These are phyloP conservation scores for Umbelopsis vinacea DNA, from an alignment of 192 early-diverging fungal species.

Conservation along the genomic window DNA sequence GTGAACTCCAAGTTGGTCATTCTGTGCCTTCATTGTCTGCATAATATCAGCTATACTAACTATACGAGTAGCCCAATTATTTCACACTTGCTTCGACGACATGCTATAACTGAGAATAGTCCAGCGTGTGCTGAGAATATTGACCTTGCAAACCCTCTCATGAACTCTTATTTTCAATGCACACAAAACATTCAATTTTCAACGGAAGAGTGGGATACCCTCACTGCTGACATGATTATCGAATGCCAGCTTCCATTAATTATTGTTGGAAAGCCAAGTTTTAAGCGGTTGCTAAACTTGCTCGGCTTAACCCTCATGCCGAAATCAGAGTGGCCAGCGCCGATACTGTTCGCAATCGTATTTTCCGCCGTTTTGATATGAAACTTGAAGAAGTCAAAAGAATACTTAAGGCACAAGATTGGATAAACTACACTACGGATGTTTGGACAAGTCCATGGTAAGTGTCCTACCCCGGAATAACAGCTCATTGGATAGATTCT, in stretches of 20 bases:
- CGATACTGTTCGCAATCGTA: not conserved
- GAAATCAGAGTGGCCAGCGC: no score
- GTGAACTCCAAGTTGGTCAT: not conserved
- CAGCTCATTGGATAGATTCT: slow-evolving; percentile 1
- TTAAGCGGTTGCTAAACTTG: not conserved
- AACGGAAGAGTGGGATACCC: not conserved
- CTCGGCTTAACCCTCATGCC: no score
- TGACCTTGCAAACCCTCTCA: not conserved
- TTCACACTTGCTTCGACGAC: not conserved
- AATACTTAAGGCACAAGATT: not conserved
- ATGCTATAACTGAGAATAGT: not conserved
- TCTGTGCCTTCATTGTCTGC: not conserved
- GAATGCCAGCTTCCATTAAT: not conserved
- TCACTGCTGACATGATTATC: not conserved
- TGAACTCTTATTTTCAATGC: not conserved
- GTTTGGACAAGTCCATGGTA: not conserved
- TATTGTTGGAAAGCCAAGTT: not conserved
- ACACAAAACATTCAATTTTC: not conserved
- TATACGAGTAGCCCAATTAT: not conserved
- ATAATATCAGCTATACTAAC: not conserved
- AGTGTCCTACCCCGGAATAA: not conserved
- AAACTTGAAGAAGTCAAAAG: not conserved
- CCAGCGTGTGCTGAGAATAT: not conserved
- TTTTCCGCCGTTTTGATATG: not conserved
- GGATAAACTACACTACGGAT: slow-evolving; percentile 1